Conservation (phyloP, 2,329 filamentous ascomycete genomes). For the Rasamsonia emersonii region DNA sequence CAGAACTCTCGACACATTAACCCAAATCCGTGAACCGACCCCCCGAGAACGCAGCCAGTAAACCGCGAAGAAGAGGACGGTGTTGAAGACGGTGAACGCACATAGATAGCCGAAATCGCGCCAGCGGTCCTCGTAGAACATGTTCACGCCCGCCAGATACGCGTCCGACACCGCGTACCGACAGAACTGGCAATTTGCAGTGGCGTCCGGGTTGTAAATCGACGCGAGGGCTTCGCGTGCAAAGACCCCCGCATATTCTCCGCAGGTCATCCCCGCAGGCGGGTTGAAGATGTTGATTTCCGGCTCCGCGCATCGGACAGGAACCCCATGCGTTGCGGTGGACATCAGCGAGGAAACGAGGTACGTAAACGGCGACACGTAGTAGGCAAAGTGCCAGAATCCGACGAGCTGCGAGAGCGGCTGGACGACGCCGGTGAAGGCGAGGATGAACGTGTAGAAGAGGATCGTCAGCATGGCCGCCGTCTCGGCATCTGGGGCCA, state of each 20-base stretch:
- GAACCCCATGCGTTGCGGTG: slow-evolving; percentile 26
- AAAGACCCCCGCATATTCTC: slow-evolving; percentile 37
- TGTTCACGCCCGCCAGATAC: slow-evolving; percentile 36
- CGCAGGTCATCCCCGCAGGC: slow-evolving; percentile 55
- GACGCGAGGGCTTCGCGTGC: slow-evolving; percentile 31
- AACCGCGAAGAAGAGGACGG: slow-evolving; percentile 47
- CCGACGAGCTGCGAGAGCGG: slow-evolving; percentile 43
- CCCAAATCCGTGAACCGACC: no score
- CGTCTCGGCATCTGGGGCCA: slow-evolving; percentile 45
- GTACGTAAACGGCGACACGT: slow-evolving; percentile 59
- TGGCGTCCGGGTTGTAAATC: slow-evolving; percentile 38
- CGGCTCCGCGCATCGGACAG: slow-evolving; percentile 20
- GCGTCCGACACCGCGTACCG: slow-evolving; percentile 37
- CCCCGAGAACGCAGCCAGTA: no score
- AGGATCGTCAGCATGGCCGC: slow-evolving; percentile 51
- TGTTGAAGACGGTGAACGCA: slow-evolving; percentile 58
- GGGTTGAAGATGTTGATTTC: slow-evolving; percentile 31
- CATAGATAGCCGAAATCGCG: slow-evolving; percentile 64
- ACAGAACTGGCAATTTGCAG: slow-evolving; percentile 43
- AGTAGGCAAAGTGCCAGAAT: slow-evolving; percentile 77
- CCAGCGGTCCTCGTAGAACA: slow-evolving; percentile 47
- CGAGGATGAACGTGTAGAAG: slow-evolving; percentile 44
- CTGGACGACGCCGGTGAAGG: slow-evolving; percentile 37
- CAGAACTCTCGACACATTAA: no score
- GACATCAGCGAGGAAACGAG: slow-evolving; percentile 39